Conservation (phyloP, 306 rosid genomes). For the Astragalus membranaceus region DNA sequence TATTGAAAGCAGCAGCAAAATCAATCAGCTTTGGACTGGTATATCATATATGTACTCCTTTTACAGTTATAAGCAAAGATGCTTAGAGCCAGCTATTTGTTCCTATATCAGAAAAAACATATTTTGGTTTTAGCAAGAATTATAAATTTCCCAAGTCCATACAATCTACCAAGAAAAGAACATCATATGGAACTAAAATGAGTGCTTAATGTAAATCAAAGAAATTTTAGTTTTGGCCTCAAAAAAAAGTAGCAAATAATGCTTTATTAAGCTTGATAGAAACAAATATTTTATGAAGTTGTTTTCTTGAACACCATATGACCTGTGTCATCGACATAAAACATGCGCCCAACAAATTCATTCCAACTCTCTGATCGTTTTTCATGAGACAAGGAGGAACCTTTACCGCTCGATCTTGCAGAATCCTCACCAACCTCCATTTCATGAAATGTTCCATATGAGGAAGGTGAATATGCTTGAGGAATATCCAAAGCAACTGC, state of each 20-base stretch:
- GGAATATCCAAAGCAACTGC: constrained; percentile 77
- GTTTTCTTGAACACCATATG: constrained; percentile 67
- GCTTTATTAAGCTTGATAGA: constrained; percentile 9
- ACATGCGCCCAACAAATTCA: constrained; percentile 59
- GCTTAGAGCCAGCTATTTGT: not conserved
- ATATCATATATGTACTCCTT: no score
- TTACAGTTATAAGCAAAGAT: not conserved
- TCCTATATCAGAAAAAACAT: not conserved
- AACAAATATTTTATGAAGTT: not conserved
- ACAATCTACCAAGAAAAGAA: not conserved
- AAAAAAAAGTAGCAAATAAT: constrained; percentile 2
- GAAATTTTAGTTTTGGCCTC: constrained; percentile 9
- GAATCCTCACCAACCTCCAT: constrained; percentile 55
- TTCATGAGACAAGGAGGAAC: constrained; percentile 16
- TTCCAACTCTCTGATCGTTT: constrained; percentile 63
- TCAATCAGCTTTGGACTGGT: no score
- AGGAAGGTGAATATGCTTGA: constrained; percentile 49
- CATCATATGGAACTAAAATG: not conserved
- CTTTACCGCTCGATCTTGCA: constrained; percentile 26
- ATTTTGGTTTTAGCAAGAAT: not conserved
- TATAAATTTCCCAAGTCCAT: not conserved
- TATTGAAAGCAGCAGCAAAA: no score
- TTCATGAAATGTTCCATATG: constrained; percentile 77
- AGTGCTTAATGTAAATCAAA: constrained; percentile 23
- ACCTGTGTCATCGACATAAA: constrained; percentile 71